phyloP scores from a whole-genome alignment of 169 alveolate species.

The Plasmodium reichenowi region DNA sequence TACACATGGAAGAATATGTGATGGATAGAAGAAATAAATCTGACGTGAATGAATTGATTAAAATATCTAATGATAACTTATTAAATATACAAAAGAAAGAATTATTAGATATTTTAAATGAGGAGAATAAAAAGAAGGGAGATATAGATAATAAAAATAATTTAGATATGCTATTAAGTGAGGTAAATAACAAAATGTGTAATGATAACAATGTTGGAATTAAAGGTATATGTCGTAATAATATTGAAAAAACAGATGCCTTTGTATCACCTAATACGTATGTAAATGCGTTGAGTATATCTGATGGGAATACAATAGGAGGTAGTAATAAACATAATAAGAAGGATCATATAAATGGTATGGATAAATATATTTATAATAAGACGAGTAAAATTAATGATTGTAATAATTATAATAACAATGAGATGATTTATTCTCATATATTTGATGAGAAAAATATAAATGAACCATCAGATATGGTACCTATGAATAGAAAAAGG shows the following conservation, averaged over 20 bases:
- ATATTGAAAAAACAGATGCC: conserved; percentile 4
- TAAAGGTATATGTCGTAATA: conserved; percentile 14
- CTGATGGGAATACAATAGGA: too few species aligned
- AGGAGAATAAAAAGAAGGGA: not conserved
- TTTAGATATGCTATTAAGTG: too few species aligned
- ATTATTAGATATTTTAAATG: conserved; percentile 43
- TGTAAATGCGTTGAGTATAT: too few species aligned
- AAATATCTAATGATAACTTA: conserved; percentile 39
- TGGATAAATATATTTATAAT: too few species aligned
- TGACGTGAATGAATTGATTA: conserved; percentile 9
- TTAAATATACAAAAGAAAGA: conserved; percentile 51
- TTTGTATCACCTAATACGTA: not conserved
- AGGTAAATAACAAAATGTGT: too few species aligned
- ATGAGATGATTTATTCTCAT: too few species aligned
- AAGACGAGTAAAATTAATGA: too few species aligned
- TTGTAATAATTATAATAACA: too few species aligned
- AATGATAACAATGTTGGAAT: not conserved
- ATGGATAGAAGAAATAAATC: conserved; percentile 9
- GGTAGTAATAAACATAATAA: too few species aligned
- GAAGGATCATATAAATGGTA: too few species aligned
- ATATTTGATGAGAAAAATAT: too few species aligned
- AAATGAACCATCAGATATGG: not conserved
- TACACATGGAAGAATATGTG: not conserved
- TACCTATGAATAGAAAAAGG: conserved; percentile 4
- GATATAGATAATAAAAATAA: too few species aligned